Evolutionary conservation across 1,284 basidiomycete species (phyloP), one percentile per base, ranked within the genome.

Genomic region (Rhizoctonia solani): DNA sequence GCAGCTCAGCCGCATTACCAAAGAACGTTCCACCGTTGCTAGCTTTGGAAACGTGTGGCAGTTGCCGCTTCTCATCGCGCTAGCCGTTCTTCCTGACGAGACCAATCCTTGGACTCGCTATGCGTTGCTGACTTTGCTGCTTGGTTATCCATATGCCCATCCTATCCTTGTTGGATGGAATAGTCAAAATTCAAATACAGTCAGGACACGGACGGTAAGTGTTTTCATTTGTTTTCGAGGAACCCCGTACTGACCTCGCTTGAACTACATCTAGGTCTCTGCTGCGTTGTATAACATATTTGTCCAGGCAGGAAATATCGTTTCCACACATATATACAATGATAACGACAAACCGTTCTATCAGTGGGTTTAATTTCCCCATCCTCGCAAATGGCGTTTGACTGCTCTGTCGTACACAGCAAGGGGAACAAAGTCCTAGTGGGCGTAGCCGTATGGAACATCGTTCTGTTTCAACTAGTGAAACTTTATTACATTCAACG

Each of bases 131-230:
- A 68, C 67, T 11, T 29, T 68, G 8, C 41, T 70, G 9, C 23
- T 68, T 16, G 69, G 69, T 3, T 44, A 56, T 34, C 69, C 67
- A 3, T 68, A 68, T 29, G 42, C 54, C 8, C 67, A 67, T 37
- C 55, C 65, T 1, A 65, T 70, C 34, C 25, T 68, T 3, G 67
- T 70, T 11, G 49, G 39, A 32, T 68, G 67, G 67, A 58, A 54
- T 13, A 61, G 55, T n/a, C 41, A 41, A 34, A 68, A 68, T 52
- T 54, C 67, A 6, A 58, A 53, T n/a, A 68, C 55, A 16, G 67
- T 68, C 23, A 21, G 67, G 30, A 63, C 59, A 2, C 59, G 59
- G 1, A 68, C 67, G 13, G 59, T 65, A 19, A 30, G 49, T 42
- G 16, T 25, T 25, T 53, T 27, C 9, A 6, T 46, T 9, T 11